Conservation (phyloP, 2,329 filamentous ascomycete genomes). For the Cryphonectria nitschkei region DNA sequence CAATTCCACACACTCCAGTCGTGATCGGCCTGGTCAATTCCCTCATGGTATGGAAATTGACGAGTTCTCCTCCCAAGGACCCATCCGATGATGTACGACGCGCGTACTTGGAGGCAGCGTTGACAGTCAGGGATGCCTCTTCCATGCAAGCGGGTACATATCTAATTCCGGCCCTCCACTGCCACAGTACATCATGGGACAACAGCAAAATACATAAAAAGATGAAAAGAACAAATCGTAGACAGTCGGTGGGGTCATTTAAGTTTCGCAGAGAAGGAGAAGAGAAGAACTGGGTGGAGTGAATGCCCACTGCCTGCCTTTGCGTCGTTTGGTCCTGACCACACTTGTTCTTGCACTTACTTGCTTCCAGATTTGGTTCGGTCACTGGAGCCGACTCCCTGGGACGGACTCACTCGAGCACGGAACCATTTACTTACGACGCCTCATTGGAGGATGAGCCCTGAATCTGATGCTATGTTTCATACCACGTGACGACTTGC, state of each 20-base stretch:
- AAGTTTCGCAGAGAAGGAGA: not conserved
- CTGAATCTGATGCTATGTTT: not conserved
- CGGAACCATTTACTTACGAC: no score
- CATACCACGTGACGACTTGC: not conserved
- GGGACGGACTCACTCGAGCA: no score
- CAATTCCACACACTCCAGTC: not conserved
- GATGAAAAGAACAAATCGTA: not conserved
- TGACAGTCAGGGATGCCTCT: not conserved
- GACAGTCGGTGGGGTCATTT: not conserved
- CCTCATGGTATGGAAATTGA: conserved; percentile 2
- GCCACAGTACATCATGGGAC: not conserved
- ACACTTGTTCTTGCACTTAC: no score
- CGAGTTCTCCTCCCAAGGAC: not conserved
- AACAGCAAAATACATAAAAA: no score
- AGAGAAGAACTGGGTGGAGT: not conserved
- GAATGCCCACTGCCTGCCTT: no score
- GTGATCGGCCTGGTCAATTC: not conserved
- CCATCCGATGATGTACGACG: not conserved
- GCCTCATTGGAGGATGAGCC: no score
- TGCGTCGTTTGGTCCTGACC: no score
- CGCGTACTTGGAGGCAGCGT: not conserved
- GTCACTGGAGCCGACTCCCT: no score
- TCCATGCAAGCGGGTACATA: not conserved
- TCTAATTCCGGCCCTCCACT: not conserved
- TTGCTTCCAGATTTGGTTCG: no score